These are phyloP conservation scores for Achaetomium macrosporum DNA, from an alignment of 2,329 filamentous ascomycete species.

Conservation along the genomic window DNA sequence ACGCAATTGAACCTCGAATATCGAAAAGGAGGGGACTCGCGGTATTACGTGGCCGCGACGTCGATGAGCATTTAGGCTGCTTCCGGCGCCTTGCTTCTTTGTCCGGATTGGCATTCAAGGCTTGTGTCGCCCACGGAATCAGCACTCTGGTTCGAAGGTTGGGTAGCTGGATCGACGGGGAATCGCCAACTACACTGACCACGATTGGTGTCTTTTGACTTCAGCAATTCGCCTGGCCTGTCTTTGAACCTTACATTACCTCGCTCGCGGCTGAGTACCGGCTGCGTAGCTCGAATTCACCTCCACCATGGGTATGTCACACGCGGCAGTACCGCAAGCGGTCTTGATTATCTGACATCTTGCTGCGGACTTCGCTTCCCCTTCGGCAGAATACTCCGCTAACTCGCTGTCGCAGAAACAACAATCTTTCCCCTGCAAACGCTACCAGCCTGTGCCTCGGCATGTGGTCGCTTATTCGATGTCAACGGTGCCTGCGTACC, in stretches of 20 bases:
- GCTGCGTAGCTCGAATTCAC: not conserved
- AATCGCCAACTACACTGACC: not conserved
- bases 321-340: not conserved
- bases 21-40: not conserved
- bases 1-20: not conserved
- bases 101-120: not conserved
- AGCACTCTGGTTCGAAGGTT: not conserved
- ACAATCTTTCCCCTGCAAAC: slow-evolving; percentile 52
- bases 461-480: slow-evolving; percentile 57
- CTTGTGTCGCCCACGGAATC: not conserved
- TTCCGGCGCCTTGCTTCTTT: not conserved
- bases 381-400: not conserved
- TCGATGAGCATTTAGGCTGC: not conserved
- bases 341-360: not conserved
- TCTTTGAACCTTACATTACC: not conserved
- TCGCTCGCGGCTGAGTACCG: not conserved
- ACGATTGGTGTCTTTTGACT: not conserved
- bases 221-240: not conserved
- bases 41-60: not conserved
- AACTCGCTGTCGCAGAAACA: slow-evolving; percentile 29
- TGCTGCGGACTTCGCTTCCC: not conserved
- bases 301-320: slow-evolving; percentile 12
- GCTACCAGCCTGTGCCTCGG: slow-evolving; percentile 57
- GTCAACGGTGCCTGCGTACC: slow-evolving; percentile 69
- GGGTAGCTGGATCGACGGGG: not conserved